These are phyloP conservation scores for Entoloma clypeatum DNA, from an alignment of 1,284 basidiomycete genomes.

Conservation along the genomic window DNA sequence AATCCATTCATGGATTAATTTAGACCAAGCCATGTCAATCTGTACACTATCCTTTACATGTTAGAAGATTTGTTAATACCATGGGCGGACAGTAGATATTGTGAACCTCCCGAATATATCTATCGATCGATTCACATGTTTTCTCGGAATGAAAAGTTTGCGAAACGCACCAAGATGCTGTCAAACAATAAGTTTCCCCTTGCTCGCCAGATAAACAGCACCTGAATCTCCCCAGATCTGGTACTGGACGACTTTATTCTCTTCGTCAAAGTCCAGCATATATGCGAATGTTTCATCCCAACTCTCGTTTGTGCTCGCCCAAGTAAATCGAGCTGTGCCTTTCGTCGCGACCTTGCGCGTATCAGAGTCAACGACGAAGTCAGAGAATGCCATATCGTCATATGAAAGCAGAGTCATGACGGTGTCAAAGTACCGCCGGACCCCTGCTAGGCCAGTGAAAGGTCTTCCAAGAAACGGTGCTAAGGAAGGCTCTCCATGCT, in stretches of 20 bases:
- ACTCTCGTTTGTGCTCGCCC: conserved; percentile 46
- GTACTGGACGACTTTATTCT: conserved; percentile 50
- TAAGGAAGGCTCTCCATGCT: conserved; percentile 53
- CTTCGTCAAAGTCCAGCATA: conserved; percentile 57
- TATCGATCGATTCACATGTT: background rate
- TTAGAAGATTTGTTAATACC: no score
- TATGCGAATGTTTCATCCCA: conserved; percentile 67
- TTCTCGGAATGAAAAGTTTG: background rate
- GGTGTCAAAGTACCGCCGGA: conserved; percentile 47
- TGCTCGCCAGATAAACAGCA: conserved; percentile 55
- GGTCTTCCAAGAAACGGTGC: conserved; percentile 56
- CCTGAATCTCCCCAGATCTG: conserved; percentile 70
- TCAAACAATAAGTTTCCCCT: conserved; percentile 38
- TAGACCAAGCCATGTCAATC: background rate
- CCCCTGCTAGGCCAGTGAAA: conserved; percentile 43
- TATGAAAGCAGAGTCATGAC: conserved; percentile 44
- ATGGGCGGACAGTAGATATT: no score
- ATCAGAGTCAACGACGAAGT: conserved; percentile 41
- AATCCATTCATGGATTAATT: conserved; percentile 54
- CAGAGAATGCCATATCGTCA: conserved; percentile 38
- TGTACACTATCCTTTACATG: background rate
- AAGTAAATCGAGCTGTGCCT: conserved; percentile 54
- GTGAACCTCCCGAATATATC: background rate
- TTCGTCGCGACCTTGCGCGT: conserved; percentile 48
- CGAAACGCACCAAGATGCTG: background rate